phyloP scores from a whole-genome alignment of 2,329 filamentous ascomycete species.

The Colletotrichum tropicicola region DNA sequence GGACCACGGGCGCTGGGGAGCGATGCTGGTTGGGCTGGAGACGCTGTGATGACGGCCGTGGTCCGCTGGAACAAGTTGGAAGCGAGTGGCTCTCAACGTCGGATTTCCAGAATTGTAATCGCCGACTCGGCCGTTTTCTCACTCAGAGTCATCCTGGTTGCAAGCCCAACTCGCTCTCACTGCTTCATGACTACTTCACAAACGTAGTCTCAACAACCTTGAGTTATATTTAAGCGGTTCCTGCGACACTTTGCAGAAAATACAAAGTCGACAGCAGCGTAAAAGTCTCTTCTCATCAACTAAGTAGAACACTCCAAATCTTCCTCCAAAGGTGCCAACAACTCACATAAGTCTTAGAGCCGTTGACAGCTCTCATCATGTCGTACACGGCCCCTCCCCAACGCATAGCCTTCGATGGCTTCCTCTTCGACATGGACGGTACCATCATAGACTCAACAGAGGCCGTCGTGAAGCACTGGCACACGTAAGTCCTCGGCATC shows the following conservation, averaged over 20 bases:
- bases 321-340: too few relatives aligned
- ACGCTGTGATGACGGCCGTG: neutral
- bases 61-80: neutral
- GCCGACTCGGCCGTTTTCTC: conserved; percentile 1
- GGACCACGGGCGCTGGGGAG: conserved; percentile 14
- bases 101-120: conserved; percentile 16
- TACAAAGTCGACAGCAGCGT: too few relatives aligned
- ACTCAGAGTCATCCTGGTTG: neutral
- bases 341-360: too few relatives aligned
- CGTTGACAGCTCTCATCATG: conserved; percentile 9
- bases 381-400: conserved; percentile 28
- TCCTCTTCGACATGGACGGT: conserved; percentile 82
- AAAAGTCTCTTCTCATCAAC: too few relatives aligned
- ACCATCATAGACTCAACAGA: conserved; percentile 85
- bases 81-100: neutral
- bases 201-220: neutral
- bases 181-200: neutral
- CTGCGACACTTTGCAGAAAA: too few relatives aligned
- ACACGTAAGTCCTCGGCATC: conserved; percentile 57
- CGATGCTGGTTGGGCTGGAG: neutral
- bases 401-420: conserved; percentile 55
- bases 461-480: conserved; percentile 83
- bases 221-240: too few relatives aligned
- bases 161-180: neutral
- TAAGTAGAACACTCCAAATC: too few relatives aligned